Evolutionary conservation across 2,329 filamentous ascomycete species (phyloP), one percentile per base, ranked within the genome.

Genomic region (Nigrograna mackinnonii): DNA sequence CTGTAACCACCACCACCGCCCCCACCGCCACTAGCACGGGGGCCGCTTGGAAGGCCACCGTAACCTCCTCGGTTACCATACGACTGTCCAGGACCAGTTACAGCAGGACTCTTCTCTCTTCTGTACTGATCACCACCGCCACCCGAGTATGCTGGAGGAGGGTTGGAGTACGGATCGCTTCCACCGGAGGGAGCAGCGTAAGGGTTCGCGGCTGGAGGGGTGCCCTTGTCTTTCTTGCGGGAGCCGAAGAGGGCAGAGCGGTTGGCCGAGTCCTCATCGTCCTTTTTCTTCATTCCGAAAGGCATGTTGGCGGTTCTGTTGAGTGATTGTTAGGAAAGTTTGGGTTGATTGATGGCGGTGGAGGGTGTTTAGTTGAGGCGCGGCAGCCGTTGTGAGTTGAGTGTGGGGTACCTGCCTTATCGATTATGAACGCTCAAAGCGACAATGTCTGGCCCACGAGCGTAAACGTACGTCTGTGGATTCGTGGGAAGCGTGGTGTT

Each of bases 181-280:
- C 70, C 67, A 43, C 68, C 57, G 35, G 60, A 57, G 5, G 78
- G 70, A 36, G 78, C 75, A 32, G 79, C 79, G 53, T 83, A 83
- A 18, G 80, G 81, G 58, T 84, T 69, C 36, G 64, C 56, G 24
- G 72, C 62, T 22, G 76, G 70, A 20, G 74, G 71, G 20, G 78
- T 70, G 41, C 72, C 75, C 62, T 81, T 81, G 52, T 62, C 60
- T 49, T 71, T 74, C 63, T 80, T 82, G 50, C 76, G 71, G 51
- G 71, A 72, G 50, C 80, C 79, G 55, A 85, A 84, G 22, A 85
- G 77, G n/a, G 79, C 78, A 43, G 70, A 71, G 63, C 80, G 78
- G 62, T 72, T 75, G 44, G 79, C 71, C 35, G 78, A 76, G 50
- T 79, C 79, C 57, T 70, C 76, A 46, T 73, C 73, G 49, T 71